Base-by-base conservation (phyloP, 2,329 filamentous ascomycete genomes). In the Ambrosiella cleistominuta region DNA sequence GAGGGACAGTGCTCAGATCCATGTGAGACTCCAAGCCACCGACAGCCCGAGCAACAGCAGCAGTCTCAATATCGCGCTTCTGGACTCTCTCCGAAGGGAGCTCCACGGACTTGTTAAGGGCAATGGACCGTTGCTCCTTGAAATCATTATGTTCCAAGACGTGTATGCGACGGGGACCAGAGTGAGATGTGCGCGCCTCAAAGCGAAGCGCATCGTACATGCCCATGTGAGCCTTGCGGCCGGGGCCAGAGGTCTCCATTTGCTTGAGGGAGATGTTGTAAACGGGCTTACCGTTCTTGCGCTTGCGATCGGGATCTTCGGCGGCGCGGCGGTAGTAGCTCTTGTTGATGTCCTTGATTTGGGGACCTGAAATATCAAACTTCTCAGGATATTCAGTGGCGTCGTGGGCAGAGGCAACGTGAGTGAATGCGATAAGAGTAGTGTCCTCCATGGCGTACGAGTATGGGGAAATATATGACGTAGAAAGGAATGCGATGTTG, bases 211-310 rank as follows among this genome's bases (percentile, higher is more conserved):
- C 27, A 27, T 27, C 27, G 4, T 27, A 27, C 27, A 27, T 27
- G 2, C 27, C 27, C 4, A 27, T 27, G 27, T 27, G 27, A 1
- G 27, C n/a, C 15, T 54, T 36, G 35, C 19, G 8, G 11, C 15
- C n/a, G 2, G 49, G 17, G 36, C 51, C 35, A 15, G 15, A n/a
- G 37, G 36, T 19, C 5, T 42, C 55, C 27, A 38, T 51, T n/a
- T 50, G 15, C 8, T 38, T n/a, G 40, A 40, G 27, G 50, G 56
- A 7, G 7, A 45, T 9, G 8, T 42, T 36, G 49, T 57, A 60
- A 37, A 57, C 47, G 47, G 57, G 45, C 35, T 19, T 40, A 38
- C 57, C 57, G 27, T 59, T 44, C 53, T 59, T 59, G 38, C 53
- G 54, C 15, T 17, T 47, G 40, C 54, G 54, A 42, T 50, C 40